Evolutionary conservation across 345 rosid genomes (phyloP), one percentile per base, ranked within the genome.

Genomic region (Anacardium occidentale): DNA sequence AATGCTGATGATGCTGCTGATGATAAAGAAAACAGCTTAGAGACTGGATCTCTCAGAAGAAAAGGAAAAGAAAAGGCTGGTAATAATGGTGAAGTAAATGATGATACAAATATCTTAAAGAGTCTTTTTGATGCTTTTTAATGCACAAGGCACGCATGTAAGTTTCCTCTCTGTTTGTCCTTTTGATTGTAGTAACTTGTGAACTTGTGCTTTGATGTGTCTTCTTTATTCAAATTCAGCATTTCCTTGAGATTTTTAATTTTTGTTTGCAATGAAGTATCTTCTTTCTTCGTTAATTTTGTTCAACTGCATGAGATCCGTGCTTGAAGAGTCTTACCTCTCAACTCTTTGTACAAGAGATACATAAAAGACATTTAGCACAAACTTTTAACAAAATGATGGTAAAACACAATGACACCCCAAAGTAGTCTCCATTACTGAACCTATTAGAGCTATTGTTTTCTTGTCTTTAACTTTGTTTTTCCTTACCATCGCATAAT

Each of bases 121-220:
- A 84, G 82, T 77, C 98, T 95, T 70, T 85, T 92, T 66, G 92
- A 87, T 78, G 85, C 98, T 95, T 70, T 85, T 92, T 66, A 91
- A 87, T 78, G 85, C 99, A 56, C 80, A 87, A 62, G 99, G 98
- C 74, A 86, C 92, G 70, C 99, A 92, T 84, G 99, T 90, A 82
- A 85, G 94, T 80, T 75, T 68, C 70, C 72, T 60, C 21, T 7
- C 17, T 22, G 37, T 66, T 32, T 69, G 62, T 29, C 10, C 4
- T 50, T 25, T 29, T 66, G 47, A 57, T 72, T 64, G 59, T 65
- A 2, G 5, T n/a, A 29, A 29, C 32, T 29, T 29, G 3, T 29
- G 32, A 3, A 57, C 18, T 51, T n/a, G 57, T 53, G 69, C 5
- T 74, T 67, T 25, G 40, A 0, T 14, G 20, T 17, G 40, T 18